Evolutionary conservation across 345 rosid genomes (phyloP).

Genomic region (Dimocarpus longan): DNA sequence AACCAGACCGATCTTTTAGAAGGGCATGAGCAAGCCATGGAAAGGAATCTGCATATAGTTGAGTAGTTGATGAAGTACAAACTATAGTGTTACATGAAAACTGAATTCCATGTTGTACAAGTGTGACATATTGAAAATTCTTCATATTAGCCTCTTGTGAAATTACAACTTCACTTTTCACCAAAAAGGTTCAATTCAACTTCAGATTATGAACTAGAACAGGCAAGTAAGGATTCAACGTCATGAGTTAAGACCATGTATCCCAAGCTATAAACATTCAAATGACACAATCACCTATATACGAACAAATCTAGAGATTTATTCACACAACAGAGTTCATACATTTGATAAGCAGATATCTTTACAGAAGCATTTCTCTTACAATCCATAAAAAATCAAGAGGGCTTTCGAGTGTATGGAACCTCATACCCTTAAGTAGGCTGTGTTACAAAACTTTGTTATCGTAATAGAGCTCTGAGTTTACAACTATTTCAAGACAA

Average conservation of each 20-base stretch:
- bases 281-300: not conserved
- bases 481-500: constrained; percentile 14
- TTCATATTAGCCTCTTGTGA: not conserved
- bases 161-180: not conserved
- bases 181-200: not conserved
- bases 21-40: too few relatives aligned
- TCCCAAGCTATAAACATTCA: not conserved
- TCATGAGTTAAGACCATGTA: not conserved
- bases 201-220: not conserved
- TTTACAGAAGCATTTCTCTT: constrained; percentile 5
- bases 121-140: not conserved
- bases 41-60: too few relatives aligned
- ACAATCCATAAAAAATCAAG: constrained; percentile 2
- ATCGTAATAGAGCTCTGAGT: constrained; percentile 3
- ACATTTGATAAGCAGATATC: not conserved
- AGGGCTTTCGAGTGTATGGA: not conserved
- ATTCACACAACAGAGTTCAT: not conserved
- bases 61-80: too few relatives aligned
- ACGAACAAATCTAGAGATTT: not conserved
- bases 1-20: too few relatives aligned
- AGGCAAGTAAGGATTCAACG: not conserved
- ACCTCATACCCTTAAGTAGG: constrained; percentile 11
- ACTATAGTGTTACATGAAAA: not conserved
- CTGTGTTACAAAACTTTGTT: constrained; percentile 23
- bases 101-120: not conserved